Conservation (phyloP, 169 alveolate species). For the Eimeria sp. region DNA sequence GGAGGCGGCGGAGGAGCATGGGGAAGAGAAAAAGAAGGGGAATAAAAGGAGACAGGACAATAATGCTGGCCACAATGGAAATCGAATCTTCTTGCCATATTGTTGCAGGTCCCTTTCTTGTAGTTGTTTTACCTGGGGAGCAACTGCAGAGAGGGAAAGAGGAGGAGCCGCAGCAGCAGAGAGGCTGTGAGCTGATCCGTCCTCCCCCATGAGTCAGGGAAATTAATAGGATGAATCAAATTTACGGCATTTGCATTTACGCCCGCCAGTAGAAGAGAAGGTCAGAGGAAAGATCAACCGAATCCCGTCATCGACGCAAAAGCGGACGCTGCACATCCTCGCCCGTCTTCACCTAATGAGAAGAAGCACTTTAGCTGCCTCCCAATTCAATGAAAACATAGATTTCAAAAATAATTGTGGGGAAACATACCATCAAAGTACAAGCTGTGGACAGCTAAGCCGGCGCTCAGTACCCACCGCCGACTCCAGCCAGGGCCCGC, state of each 20-base stretch:
- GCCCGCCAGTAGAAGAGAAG: not conserved
- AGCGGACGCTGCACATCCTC: not conserved
- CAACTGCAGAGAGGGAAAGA: not conserved
- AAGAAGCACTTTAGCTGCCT: not conserved
- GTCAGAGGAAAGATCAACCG: not conserved
- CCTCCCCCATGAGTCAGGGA: slow-evolving; percentile 32
- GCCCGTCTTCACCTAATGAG: not conserved
- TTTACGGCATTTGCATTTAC: not conserved
- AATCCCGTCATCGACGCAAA: not conserved
- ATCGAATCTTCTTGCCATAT: not conserved
- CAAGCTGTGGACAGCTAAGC: not conserved
- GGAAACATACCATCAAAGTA: not conserved
- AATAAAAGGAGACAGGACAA: not conserved
- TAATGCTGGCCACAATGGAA: not conserved
- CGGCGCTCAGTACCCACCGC: not conserved
- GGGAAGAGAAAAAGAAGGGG: not conserved
- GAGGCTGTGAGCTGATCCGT: not conserved
- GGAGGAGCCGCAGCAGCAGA: not conserved
- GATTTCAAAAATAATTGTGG: too few species aligned
- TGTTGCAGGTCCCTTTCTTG: not conserved
- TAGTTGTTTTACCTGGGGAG: not conserved
- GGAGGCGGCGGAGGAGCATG: not conserved
- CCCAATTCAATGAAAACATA: not conserved
- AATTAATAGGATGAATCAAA: not conserved
- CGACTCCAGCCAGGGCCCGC: slow-evolving; percentile 6